Evolutionary conservation across 2,329 filamentous ascomycete species (phyloP).

Genomic region (Bipolaris gigantea): DNA sequence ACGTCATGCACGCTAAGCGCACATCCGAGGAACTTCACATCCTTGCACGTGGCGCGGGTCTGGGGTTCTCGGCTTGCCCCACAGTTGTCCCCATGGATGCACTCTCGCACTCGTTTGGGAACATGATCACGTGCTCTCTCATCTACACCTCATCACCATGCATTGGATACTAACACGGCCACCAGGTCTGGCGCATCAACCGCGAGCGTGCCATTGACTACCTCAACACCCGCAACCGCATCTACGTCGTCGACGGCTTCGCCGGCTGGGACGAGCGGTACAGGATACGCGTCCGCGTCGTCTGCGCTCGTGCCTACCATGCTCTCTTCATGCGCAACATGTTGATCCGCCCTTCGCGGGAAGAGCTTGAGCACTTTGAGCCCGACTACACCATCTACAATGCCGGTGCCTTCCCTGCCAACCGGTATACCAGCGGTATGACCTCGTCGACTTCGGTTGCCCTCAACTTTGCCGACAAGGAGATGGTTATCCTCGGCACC

Average conservation of each 20-base stretch:
- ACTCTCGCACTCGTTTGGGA: background rate
- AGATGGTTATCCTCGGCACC: constrained; percentile 99
- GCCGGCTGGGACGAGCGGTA: constrained; percentile 99
- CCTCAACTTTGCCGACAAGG: constrained; percentile 99
- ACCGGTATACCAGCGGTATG: constrained; percentile 98
- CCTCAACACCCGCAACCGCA: constrained; percentile 96
- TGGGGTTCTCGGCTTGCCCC: constrained; percentile 36
- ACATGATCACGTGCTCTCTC: constrained; percentile 35
- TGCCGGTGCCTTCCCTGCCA: constrained; percentile 95
- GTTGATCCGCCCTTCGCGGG: constrained; percentile 89
- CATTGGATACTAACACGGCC: constrained; percentile 6
- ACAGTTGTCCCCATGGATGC: constrained; percentile 27
- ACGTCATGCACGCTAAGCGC: constrained; percentile 42
- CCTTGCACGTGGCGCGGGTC: constrained; percentile 32
- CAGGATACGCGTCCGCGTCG: constrained; percentile 93
- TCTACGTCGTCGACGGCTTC: constrained; percentile 97
- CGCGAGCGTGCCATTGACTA: constrained; percentile 98
- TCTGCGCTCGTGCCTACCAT: constrained; percentile 98
- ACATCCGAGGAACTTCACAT: constrained; percentile 37
- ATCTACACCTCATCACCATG: background rate
- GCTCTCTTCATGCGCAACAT: constrained; percentile 99
- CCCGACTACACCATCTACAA: constrained; percentile 99
- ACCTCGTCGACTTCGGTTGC: constrained; percentile 96
- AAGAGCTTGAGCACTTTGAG: constrained; percentile 96
- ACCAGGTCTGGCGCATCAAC: constrained; percentile 98